Base-by-base conservation (phyloP, 169 alveolate genomes). In the Cryptosporidium viatorum region DNA sequence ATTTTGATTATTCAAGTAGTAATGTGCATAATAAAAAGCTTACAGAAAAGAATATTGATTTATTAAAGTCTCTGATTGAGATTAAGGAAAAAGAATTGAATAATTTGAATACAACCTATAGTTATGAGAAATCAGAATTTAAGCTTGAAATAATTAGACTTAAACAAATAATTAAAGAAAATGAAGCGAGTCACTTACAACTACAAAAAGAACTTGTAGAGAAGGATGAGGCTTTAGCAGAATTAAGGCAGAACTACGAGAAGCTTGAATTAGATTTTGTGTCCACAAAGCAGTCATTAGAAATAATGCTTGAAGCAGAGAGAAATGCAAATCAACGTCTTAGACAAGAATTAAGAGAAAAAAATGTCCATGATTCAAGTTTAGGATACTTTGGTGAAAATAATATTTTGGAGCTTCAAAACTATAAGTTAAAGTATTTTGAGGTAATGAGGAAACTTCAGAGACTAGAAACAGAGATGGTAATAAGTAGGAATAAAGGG, bases 111-210 rank as follows among this genome's bases (percentile, higher is more conserved):
- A 29, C 89, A 43, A 62, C 41, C 18, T 80, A 43, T 62, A 80
- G 89, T 48, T 80, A 62, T 65, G 89, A 80, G 75, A 80, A 80
- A 16, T 59, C 89, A 5, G 80, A 80, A 31, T 50, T 59, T 65
- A 80, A 65, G 52, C 55, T 80, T 23, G 89, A 80, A 74, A 80
- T 80, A n/a, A 62, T 62, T 14, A 29, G 74, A 29, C 70, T 80
- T 8, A 59, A 65, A n/a, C 65, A 80, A 9, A 80, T n/a, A 26
- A 80, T 80, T 33, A 80, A 41, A 31, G 89, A 80, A 35, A 41
- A 50, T 26, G 75, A 80, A 55, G 75, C 62, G 16, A 65, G 75
- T 8, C 59, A 62, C 74, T 29, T 65, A 31, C 7, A 23, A 29
- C 35, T 80, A 33, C 23, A 62, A 21, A 80, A 62, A 31, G 89